Evolutionary conservation across 2,329 filamentous ascomycete genomes (phyloP).

Genomic region (Xylaria sp.): DNA sequence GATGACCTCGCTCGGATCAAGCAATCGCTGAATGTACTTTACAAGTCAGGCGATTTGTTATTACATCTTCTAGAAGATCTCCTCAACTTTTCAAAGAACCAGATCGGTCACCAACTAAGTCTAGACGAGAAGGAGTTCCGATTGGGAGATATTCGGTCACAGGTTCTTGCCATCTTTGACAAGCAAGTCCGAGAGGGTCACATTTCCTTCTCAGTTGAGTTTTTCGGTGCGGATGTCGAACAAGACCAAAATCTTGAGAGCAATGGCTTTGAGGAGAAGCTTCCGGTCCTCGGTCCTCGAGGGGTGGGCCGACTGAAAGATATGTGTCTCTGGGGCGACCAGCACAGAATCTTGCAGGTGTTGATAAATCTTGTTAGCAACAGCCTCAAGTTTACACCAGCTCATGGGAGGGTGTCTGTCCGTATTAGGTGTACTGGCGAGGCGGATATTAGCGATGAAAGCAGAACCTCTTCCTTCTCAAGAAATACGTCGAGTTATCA

Average conservation of each 20-base stretch:
- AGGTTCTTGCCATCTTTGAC: slow-evolving; percentile 87
- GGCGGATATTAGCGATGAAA: slow-evolving; percentile 56
- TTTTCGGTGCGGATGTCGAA: slow-evolving; percentile 65
- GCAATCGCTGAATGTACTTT: slow-evolving; percentile 86
- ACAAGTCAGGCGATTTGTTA: slow-evolving; percentile 86
- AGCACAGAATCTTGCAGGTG: slow-evolving; percentile 91
- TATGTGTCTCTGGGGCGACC: slow-evolving; percentile 92
- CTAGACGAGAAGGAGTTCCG: slow-evolving; percentile 89
- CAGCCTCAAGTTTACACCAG: slow-evolving; percentile 88
- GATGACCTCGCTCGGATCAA: slow-evolving; percentile 82
- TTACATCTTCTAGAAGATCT: slow-evolving; percentile 90
- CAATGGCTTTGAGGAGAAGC: slow-evolving; percentile 51
- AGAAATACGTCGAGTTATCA: slow-evolving; percentile 57
- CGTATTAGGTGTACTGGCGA: slow-evolving; percentile 80
- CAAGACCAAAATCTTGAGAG: slow-evolving; percentile 50
- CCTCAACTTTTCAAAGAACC: slow-evolving; percentile 93
- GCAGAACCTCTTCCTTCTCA: slow-evolving; percentile 64
- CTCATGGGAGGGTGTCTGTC: slow-evolving; percentile 78
- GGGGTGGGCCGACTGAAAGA: slow-evolving; percentile 79
- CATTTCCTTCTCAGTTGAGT: slow-evolving; percentile 79
- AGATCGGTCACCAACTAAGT: slow-evolving; percentile 85
- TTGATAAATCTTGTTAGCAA: slow-evolving; percentile 94
- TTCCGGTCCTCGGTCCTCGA: slow-evolving; percentile 71
- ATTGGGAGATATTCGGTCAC: slow-evolving; percentile 83
- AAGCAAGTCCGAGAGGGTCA: slow-evolving; percentile 85